Conservation (phyloP, 331 rosid genomes). For the Telfairia occidentalis region DNA sequence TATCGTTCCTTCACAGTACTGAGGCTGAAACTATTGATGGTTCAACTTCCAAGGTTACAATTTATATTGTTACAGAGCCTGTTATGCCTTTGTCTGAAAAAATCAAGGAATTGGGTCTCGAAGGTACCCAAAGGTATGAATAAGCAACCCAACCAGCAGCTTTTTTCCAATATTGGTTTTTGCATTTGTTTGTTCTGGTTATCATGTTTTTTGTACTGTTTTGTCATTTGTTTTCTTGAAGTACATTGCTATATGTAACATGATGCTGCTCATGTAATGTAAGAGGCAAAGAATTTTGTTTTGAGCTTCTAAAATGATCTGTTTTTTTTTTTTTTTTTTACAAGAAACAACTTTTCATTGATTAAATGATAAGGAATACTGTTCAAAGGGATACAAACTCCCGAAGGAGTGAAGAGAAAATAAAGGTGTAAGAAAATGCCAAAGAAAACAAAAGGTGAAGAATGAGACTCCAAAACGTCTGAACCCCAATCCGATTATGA, state of each 20-base stretch:
- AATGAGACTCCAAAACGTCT: too few relatives aligned
- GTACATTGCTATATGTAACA: background rate
- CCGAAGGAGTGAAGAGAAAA: too few relatives aligned
- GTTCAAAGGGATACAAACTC: too few relatives aligned
- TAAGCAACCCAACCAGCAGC: constrained; percentile 1
- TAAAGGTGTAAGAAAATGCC: too few relatives aligned
- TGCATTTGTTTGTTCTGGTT: background rate
- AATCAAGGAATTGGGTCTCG: constrained; percentile 74
- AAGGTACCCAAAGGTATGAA: constrained; percentile 93
- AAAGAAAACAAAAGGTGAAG: too few relatives aligned
- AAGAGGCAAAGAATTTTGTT: background rate
- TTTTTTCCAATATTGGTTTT: background rate
- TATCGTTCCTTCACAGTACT: constrained; percentile 94
- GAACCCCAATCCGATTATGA: too few relatives aligned
- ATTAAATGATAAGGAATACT: too few relatives aligned
- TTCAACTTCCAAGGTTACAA: constrained; percentile 57
- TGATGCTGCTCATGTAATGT: background rate
- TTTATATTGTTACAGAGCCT: constrained; percentile 94
- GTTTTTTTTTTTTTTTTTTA: too few relatives aligned
- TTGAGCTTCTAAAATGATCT: background rate
- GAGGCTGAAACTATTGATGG: constrained; percentile 65
- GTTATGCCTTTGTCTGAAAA: constrained; percentile 78
- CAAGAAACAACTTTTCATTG: too few relatives aligned
- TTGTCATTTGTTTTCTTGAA: background rate
- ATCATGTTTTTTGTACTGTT: background rate